These are phyloP conservation scores for Aspergillus puulaauensis DNA, from an alignment of 2,329 filamentous ascomycete genomes.

Conservation along the genomic window DNA sequence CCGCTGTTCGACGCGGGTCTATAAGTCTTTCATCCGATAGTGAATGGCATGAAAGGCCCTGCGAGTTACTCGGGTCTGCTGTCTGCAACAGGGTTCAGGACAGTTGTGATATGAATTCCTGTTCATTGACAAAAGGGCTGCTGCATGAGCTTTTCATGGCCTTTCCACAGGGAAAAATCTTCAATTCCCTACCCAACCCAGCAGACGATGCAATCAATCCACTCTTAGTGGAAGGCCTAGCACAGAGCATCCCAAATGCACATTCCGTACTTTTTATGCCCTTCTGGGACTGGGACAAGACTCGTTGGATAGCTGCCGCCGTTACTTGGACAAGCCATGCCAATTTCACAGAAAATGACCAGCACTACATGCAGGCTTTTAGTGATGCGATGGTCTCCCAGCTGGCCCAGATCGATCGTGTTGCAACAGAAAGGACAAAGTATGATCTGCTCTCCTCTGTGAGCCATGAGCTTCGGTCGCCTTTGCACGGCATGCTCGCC, in stretches of 20 bases:
- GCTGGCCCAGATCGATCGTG: slow-evolving; percentile 34
- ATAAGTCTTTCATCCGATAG: slow-evolving; percentile 10
- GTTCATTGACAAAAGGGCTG: slow-evolving; percentile 14
- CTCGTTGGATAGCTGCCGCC: slow-evolving; percentile 33
- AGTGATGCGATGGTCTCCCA: slow-evolving; percentile 36
- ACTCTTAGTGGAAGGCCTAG: slow-evolving; percentile 12
- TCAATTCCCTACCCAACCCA: slow-evolving; percentile 11
- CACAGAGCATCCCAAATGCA: slow-evolving; percentile 22
- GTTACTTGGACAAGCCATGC: slow-evolving; percentile 28
- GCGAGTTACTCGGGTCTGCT: slow-evolving; percentile 14
- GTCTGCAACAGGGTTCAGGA: not conserved
- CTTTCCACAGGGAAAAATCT: slow-evolving; percentile 17
- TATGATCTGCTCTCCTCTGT: slow-evolving; percentile 54
- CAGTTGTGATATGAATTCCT: not conserved
- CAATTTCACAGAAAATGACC: slow-evolving; percentile 26
- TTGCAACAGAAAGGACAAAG: slow-evolving; percentile 46
- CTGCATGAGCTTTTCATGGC: slow-evolving; percentile 18
- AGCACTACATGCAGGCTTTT: slow-evolving; percentile 37
- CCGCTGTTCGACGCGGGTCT: slow-evolving; percentile 2
- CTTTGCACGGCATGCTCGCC: slow-evolving; percentile 48
- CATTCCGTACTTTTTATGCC: slow-evolving; percentile 32
- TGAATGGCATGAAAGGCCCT: slow-evolving; percentile 14
- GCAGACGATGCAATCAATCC: not conserved
- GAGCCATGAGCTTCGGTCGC: slow-evolving; percentile 53
- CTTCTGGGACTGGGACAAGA: slow-evolving; percentile 35